A percentile compares a stretch with the other conserved stretches of the same genome.
Evolutionary conservation across 192 early-diverging fungal genomes (phyloP).

Genomic region (Linnemannia schmuckeri): DNA sequence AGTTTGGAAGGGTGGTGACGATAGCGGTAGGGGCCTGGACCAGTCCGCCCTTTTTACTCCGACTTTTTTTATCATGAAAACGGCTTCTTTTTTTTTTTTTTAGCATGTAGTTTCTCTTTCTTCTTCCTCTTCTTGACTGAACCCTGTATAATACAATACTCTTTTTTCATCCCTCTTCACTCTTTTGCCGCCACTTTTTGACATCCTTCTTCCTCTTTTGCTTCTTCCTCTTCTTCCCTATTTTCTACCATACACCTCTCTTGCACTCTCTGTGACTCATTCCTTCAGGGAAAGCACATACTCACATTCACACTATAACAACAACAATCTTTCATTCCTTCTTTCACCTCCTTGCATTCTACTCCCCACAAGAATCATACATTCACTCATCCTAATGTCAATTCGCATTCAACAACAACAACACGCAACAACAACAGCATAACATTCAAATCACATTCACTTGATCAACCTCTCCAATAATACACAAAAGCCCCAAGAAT

Average conservation of each 20-base stretch:
- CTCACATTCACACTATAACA: too few relatives aligned
- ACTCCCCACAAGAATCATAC: neutral
- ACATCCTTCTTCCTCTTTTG: neutral
- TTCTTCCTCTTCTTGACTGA: neutral
- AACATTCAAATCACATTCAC: neutral
- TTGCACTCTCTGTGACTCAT: neutral
- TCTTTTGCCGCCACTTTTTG: neutral
- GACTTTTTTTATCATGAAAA: too few relatives aligned
- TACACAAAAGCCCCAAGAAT: neutral
- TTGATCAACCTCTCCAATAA: neutral
- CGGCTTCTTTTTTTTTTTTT: too few relatives aligned
- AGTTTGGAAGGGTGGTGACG: too few relatives aligned
- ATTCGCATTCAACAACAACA: neutral
- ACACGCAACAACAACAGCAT: neutral
- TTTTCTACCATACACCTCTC: neutral
- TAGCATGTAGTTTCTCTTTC: too few relatives aligned
- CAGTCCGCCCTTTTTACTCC: too few relatives aligned
- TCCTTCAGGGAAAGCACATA: too few relatives aligned
- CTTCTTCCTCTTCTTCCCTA: neutral
- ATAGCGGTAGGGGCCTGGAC: too few relatives aligned
- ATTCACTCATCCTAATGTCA: neutral
- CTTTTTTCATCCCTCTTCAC: neutral
- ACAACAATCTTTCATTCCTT: neutral
- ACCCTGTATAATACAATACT: too few relatives aligned
- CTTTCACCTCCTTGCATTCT: neutral